phyloP scores from a whole-genome alignment of 2,329 filamentous ascomycete genomes.

The Aspergillus fumigatus region DNA sequence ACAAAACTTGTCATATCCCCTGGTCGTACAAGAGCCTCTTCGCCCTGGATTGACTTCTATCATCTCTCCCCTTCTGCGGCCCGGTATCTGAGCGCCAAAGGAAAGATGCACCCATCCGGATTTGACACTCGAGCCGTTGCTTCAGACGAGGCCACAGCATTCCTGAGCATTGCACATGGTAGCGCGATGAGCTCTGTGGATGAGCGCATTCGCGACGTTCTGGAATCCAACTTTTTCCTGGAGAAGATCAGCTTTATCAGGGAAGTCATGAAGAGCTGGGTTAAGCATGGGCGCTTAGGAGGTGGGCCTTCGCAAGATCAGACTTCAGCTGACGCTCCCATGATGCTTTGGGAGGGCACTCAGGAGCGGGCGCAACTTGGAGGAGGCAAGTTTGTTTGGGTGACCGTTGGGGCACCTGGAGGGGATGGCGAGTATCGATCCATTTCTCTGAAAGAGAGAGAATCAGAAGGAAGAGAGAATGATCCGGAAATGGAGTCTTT shows the following conservation, averaged over 20 bases:
- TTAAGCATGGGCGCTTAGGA: conserved; percentile 35
- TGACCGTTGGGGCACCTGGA: conserved; percentile 45
- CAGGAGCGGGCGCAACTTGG: conserved; percentile 37
- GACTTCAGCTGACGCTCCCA: conserved; percentile 11
- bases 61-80: conserved; percentile 45
- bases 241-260: conserved; percentile 41
- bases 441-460: conserved; percentile 29
- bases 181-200: conserved; percentile 29
- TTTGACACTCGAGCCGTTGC: conserved; percentile 40
- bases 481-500: conserved; percentile 28
- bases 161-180: conserved; percentile 38
- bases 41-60: conserved; percentile 46
- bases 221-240: conserved; percentile 42
- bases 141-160: conserved; percentile 38
- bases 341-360: conserved; percentile 40
- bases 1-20: conserved; percentile 48
- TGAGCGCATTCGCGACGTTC: conserved; percentile 37
- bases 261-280: conserved; percentile 39
- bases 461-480: conserved; percentile 10
- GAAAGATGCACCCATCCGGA: conserved; percentile 40
- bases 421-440: conserved; percentile 44
- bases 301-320: conserved; percentile 22
- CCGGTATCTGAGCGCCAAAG: conserved; percentile 37
- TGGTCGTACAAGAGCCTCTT: conserved; percentile 33
- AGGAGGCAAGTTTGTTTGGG: conserved; percentile 50